Evolutionary conservation across 2,329 filamentous ascomycete species (phyloP).

Genomic region (Paraphaeosphaeria minitans): DNA sequence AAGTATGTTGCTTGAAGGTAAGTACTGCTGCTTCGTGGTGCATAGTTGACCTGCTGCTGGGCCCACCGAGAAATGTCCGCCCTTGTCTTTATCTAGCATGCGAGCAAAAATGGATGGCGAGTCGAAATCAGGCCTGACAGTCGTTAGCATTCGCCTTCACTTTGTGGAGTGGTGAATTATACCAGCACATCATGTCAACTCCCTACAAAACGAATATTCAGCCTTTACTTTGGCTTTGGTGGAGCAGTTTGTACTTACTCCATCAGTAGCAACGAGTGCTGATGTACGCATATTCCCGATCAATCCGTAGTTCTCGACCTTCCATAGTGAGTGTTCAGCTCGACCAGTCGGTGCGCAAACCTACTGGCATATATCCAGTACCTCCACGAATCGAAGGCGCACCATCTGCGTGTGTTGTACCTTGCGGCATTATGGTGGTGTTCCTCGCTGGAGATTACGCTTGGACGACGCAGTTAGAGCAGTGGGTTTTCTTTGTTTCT

Average conservation of each 20-base stretch:
- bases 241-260: conserved; percentile 32
- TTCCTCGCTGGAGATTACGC: background rate
- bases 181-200: conserved; percentile 80
- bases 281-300: conserved; percentile 79
- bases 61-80: conserved; percentile 71
- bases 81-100: conserved; percentile 74
- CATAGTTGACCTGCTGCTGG: conserved; percentile 56
- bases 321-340: background rate
- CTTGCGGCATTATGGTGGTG: background rate
- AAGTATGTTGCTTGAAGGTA: conserved; percentile 75
- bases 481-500: background rate
- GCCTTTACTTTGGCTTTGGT: conserved; percentile 15
- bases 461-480: background rate
- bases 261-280: conserved; percentile 74
- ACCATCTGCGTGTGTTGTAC: background rate
- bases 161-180: background rate
- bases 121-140: conserved; percentile 73
- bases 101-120: conserved; percentile 77
- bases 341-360: background rate
- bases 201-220: conserved; percentile 17
- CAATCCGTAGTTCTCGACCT: conserved; percentile 75
- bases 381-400: conserved; percentile 10
- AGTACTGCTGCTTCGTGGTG: conserved; percentile 78
- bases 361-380: conserved; percentile 19
- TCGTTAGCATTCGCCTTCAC: background rate